Conservation (phyloP, 495 filamentous ascomycete genomes). For the Xylaria bambusicola region DNA sequence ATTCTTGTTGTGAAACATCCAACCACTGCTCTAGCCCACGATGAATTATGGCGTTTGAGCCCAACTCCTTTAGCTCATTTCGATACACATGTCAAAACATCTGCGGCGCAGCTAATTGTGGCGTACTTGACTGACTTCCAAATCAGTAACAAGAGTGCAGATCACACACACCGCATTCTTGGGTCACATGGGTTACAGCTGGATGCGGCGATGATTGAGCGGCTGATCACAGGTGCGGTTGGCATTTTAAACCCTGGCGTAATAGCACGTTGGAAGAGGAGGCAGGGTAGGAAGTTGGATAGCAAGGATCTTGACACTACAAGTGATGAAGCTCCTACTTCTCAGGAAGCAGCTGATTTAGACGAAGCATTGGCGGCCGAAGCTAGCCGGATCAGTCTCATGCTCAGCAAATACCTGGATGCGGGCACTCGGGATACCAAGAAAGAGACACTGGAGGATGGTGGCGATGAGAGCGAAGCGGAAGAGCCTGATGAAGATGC, state of each 20-base stretch:
- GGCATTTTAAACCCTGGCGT: conserved; percentile 65
- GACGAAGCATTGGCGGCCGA: conserved; percentile 49
- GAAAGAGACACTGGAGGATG: conserved; percentile 18
- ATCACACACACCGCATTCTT: conserved; percentile 60
- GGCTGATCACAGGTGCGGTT: conserved; percentile 64
- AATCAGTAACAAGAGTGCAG: conserved; percentile 55
- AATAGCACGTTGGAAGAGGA: conserved; percentile 46
- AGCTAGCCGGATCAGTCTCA: conserved; percentile 56
- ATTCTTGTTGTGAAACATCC: conserved; percentile 71
- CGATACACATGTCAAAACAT: conserved; percentile 74
- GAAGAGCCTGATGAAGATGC: conserved; percentile 29
- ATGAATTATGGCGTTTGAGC: conserved; percentile 66
- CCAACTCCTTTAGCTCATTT: conserved; percentile 69
- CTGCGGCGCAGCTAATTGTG: conserved; percentile 71
- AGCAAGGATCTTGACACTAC: not conserved
- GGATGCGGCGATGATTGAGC: conserved; percentile 61
- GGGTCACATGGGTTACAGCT: conserved; percentile 73
- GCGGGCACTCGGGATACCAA: conserved; percentile 16
- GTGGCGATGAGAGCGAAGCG: conserved; percentile 37
- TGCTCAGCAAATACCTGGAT: conserved; percentile 44
- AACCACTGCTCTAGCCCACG: conserved; percentile 56
- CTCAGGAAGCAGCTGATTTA: conserved; percentile 10
- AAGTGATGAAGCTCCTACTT: not conserved
- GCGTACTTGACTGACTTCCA: conserved; percentile 78
- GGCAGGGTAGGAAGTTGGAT: conserved; percentile 22